Base-by-base conservation (phyloP, 768 basidiomycete species). In the Leccinum uliginosum region DNA sequence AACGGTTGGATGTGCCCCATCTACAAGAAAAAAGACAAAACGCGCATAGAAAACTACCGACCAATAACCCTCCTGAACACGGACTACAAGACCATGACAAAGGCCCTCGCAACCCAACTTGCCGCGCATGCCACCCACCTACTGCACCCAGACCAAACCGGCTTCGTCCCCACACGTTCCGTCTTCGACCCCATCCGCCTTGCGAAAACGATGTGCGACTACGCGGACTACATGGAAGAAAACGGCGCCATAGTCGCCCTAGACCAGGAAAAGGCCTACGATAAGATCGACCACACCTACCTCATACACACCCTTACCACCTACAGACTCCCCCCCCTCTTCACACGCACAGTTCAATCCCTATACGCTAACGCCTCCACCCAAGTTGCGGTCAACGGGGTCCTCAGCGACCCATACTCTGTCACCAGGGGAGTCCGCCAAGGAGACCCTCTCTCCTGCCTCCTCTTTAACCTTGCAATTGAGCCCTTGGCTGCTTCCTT, bases 201-300 rank as follows among this genome's bases (percentile, higher is more conserved):
- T 0, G 54, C 66, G 0, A 54, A 71, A 29, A 14, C 63, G 0
- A 65, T 76, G 26, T 61, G 71, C 0, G 27, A 64, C 8, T 55
- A 50, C 1, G 21, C 29, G 0, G 21, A 55, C 0, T 66, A 66
- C 8, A 62, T 59, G n/a, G 62, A 67, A 30, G 54, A 55, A 43
- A 60, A 76, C 26, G 66, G 75, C 0, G 23, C 50, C 0, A 72
- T 77, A 0, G 26, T 77, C 0, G 55, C 65, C 0, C 67, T 77
- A 0, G 74, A 76, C 62, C 75, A 77, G 56, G 75, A 76, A 58
- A 76, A 75, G 56, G 48, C 35, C 0, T 75, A 75, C 34, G 72
- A 77, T 26, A 74, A 73, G 51, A 71, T 77, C 0, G 23, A 32
- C 0, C 74, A 76, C 21, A 29, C 58, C 3, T 77, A 69, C 65